A percentile compares a stretch with the other conserved stretches of the same genome.
Conservation (phyloP, 78 protist genomes). For the Creolimax fragrantissima region DNA sequence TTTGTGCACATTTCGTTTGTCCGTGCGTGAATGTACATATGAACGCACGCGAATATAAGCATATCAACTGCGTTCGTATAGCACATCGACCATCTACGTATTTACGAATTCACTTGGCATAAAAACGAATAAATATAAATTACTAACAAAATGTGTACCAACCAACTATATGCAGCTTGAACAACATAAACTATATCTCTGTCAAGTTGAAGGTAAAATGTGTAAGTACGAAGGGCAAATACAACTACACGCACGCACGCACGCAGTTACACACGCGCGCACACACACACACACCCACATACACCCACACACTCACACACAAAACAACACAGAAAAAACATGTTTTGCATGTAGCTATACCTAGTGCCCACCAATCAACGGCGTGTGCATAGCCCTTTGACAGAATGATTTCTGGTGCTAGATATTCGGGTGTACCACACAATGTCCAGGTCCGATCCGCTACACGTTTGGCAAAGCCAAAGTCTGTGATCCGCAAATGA, state of each 20-base stretch:
- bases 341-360: neutral
- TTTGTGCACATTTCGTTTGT: conserved; percentile 25
- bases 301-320: neutral
- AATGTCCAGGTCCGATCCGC: neutral
- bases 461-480: neutral
- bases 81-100: too few relatives aligned
- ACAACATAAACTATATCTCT: too few relatives aligned
- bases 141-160: too few relatives aligned
- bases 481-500: conserved; percentile 34
- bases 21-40: neutral
- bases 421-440: neutral
- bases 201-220: too few relatives aligned
- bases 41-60: neutral
- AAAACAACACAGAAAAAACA: neutral
- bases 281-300: neutral
- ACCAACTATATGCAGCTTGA: too few relatives aligned
- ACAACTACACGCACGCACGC: neutral
- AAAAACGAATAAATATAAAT: too few relatives aligned
- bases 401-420: neutral
- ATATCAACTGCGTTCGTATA: too few relatives aligned
- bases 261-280: neutral
- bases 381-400: neutral
- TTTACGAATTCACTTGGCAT: too few relatives aligned
- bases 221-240: neutral
- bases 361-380: neutral